Conservation (phyloP, 225 moss, liverwort and hornwort species). For the Neckera pumila region DNA sequence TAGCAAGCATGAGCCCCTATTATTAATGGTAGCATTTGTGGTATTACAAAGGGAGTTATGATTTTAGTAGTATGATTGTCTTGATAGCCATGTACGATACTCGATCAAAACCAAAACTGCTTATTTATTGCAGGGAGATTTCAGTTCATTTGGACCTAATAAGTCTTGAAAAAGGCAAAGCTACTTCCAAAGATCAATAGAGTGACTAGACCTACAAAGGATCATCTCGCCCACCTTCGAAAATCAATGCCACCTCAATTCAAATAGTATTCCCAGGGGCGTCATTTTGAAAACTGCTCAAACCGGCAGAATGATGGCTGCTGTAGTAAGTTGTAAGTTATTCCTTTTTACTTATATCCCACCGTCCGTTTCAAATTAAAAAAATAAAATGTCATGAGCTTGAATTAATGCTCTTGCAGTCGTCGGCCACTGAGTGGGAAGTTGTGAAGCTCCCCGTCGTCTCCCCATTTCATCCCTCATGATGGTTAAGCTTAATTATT, state of each 20-base stretch:
- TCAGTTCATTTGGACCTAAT: not conserved
- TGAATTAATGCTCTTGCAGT: not conserved
- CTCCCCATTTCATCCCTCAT: not conserved
- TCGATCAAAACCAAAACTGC: not conserved
- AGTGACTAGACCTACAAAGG: too few species aligned
- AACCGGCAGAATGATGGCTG: too few species aligned
- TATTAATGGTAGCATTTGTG: too few species aligned
- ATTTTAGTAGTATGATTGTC: too few species aligned
- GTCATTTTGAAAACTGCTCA: not conserved
- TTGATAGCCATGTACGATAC: too few species aligned
- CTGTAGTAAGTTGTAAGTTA: not conserved
- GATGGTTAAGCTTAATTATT: too few species aligned
- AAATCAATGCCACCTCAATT: too few species aligned
- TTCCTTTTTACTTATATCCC: not conserved
- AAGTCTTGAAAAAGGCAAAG: not conserved
- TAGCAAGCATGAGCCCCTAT: too few species aligned
- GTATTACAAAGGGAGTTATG: too few species aligned
- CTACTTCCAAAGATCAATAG: not conserved
- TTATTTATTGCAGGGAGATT: not conserved
- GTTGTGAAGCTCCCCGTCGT: not conserved
- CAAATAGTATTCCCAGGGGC: too few species aligned
- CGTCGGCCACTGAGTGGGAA: too few species aligned
- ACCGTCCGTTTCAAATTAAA: not conserved
- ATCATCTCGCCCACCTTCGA: not conserved
- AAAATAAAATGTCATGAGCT: not conserved